These are phyloP conservation scores for Astragalus membranaceus DNA, from an alignment of 306 rosid species.

Conservation along the genomic window DNA sequence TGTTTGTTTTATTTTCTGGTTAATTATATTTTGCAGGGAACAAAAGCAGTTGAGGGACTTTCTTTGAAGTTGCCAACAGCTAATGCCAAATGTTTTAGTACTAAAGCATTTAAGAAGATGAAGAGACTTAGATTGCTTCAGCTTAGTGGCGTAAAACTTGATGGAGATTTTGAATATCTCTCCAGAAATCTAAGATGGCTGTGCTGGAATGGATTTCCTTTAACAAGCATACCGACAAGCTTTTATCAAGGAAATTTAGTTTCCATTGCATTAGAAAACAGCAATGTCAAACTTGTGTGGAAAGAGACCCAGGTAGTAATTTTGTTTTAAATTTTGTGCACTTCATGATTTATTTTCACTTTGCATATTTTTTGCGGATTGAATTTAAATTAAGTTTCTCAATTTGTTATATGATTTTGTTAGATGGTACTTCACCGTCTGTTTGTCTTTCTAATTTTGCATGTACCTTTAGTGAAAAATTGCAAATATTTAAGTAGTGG, in stretches of 20 bases:
- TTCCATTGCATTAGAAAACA: neutral
- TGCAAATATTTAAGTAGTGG: too few species aligned
- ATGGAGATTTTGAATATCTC: too few species aligned
- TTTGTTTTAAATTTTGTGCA: neutral
- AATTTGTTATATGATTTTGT: neutral
- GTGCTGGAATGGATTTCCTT: too few species aligned
- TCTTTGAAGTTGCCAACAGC: too few species aligned
- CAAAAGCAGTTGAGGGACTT: too few species aligned
- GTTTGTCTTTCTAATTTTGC: neutral
- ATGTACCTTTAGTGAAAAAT: too few species aligned
- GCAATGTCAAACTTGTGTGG: neutral
- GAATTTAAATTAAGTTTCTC: neutral
- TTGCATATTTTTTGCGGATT: neutral
- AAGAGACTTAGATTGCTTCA: constrained; percentile 1
- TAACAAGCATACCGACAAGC: too few species aligned
- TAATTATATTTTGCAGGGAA: too few species aligned
- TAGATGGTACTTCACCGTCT: neutral
- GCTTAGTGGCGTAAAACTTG: neutral
- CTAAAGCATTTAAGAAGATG: constrained; percentile 10
- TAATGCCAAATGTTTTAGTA: too few species aligned
- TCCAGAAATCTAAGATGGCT: too few species aligned
- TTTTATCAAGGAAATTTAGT: too few species aligned
- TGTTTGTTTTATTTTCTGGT: neutral
- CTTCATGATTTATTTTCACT: neutral
- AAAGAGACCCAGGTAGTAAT: neutral